Evolutionary conservation across 2,329 filamentous ascomycete species (phyloP).

Genomic region (Fusarium coffeatum): DNA sequence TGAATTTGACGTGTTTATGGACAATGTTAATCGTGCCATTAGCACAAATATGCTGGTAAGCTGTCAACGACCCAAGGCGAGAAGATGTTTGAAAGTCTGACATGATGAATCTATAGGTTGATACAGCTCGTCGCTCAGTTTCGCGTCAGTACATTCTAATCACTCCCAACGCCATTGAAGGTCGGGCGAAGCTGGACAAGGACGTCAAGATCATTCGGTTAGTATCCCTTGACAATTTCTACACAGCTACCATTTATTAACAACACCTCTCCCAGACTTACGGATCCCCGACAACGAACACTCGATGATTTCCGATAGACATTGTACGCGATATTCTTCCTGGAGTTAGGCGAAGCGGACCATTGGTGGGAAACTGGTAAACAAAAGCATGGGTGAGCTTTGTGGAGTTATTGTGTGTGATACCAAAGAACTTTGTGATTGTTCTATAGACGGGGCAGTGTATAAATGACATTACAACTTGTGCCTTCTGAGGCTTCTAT

Average conservation of each 20-base stretch:
- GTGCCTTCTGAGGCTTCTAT: conserved; percentile 28
- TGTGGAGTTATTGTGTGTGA: conserved; percentile 27
- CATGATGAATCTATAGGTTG: conserved; percentile 65
- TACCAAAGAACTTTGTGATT: conserved; percentile 17
- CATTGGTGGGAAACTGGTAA: conserved; percentile 16
- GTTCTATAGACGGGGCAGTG: conserved; percentile 12
- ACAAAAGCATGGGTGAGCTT: conserved; percentile 8
- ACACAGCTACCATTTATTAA: conserved; percentile 41
- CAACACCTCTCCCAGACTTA: conserved; percentile 56
- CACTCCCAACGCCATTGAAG: conserved; percentile 86
- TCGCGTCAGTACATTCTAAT: conserved; percentile 96
- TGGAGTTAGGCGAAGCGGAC: conserved; percentile 23
- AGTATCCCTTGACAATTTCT: conserved; percentile 32
- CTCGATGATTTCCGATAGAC: conserved; percentile 45
- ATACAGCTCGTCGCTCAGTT: conserved; percentile 85
- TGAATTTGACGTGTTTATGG: conserved; percentile 99
- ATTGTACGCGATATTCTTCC: conserved; percentile 9
- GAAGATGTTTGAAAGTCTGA: conserved; percentile 2
- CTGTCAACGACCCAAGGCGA: conserved; percentile 33
- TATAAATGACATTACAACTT: conserved; percentile 22
- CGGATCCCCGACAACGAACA: conserved; percentile 68
- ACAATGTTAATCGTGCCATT: conserved; percentile 92
- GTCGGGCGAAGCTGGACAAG: conserved; percentile 65
- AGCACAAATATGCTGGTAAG: conserved; percentile 93
- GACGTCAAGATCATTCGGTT: conserved; percentile 85